Base-by-base conservation (phyloP, 2,329 filamentous ascomycete species). In the Gnomoniopsis sp. region DNA sequence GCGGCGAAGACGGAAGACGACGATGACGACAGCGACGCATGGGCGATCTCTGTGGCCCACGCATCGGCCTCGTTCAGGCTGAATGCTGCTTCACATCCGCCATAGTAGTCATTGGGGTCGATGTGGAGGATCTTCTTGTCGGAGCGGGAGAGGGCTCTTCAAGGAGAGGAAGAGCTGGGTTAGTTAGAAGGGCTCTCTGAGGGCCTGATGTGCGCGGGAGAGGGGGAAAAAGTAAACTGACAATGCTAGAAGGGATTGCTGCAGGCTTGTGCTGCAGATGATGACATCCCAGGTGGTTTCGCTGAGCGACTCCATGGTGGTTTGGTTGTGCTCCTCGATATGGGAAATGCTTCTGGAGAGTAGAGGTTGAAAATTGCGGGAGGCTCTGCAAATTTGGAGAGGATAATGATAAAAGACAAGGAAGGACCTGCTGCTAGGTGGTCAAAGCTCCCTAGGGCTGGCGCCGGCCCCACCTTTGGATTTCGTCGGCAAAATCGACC, bases 91-190 rank as follows among this genome's bases (percentile, higher is more conserved):
- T 96, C 91, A 43, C 87, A 73, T 55, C 89, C 90, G 67, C 93
- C 93, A 75, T 98, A 98, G 74, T 91, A 96, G 62, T 87, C 81
- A 76, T 96, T 93, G 63, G 84, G 83, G 71, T 98, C 93, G 71
- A 97, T 79, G 72, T 98, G 93, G 61, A 98, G 83, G 65, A 97
- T 85, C 68, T 91, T 95, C 80, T 96, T 96, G 71, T 87, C 88
- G 63, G 92, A 96, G 70, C 93, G 88, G 66, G 93, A 98, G 67
- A 98, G 83, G 68, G 93, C 89, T 82, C 93, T 98, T 82, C 71
- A 77, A 61, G 64, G 64, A 59, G 68, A 61, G 58, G 68, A 71
- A 73, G 69, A 71, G 75, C 83, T 88, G 75, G 74, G 87, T 91
- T 84, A 90, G 88, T 90, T 85, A 89, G 86, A 86, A 72, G 77